A percentile compares a stretch with the other conserved stretches of the same genome.
Conservation (phyloP, 805 yeast species). For the Schwanniomyces vanrijiae region DNA sequence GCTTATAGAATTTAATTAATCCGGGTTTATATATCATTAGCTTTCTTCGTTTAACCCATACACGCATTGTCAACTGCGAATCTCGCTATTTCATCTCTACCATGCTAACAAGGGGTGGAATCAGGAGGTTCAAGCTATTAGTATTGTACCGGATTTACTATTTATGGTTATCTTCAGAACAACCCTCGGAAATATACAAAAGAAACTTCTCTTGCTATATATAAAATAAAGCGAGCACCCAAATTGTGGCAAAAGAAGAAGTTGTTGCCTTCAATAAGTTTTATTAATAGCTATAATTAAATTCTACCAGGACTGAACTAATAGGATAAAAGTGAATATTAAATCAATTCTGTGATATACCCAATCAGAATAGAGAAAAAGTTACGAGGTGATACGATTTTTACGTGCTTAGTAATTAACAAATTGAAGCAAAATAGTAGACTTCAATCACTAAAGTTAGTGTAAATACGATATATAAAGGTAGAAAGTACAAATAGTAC, state of each 20-base stretch:
- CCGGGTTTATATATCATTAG: neutral
- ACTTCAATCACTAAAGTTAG: neutral
- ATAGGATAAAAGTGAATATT: neutral
- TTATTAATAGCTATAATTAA: neutral
- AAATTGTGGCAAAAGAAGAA: neutral
- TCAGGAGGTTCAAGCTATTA: neutral
- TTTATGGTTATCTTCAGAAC: neutral
- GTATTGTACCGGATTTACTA: neutral
- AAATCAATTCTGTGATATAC: neutral
- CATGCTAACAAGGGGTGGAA: neutral
- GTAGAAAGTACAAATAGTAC: neutral
- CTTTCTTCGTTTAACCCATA: neutral
- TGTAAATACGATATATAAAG: neutral
- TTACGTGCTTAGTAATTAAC: neutral
- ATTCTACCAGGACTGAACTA: neutral
- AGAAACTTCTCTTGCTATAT: neutral
- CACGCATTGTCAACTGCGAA: neutral
- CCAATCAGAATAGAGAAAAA: neutral
- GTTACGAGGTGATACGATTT: neutral
- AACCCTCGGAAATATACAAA: neutral
- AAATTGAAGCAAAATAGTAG: neutral
- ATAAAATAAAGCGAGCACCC: constrained; percentile 2
- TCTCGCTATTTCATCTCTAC: neutral
- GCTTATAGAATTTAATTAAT: neutral
- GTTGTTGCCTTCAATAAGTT: neutral